Evolutionary conservation across 345 rosid species (phyloP), one percentile per base, ranked within the genome.

Genomic region (Moringa oleifera): DNA sequence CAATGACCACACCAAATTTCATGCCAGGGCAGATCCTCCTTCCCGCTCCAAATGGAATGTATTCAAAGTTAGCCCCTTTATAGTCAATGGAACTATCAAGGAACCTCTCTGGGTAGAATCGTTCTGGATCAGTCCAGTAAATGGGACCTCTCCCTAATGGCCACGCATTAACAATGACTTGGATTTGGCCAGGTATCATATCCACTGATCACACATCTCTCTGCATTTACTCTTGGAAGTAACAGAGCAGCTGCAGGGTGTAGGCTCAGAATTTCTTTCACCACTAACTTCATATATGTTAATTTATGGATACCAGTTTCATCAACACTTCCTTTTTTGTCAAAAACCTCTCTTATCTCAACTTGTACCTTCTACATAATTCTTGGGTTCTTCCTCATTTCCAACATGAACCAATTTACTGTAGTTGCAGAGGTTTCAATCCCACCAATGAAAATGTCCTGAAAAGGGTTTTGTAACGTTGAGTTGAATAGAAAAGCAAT

Each of bases 21-120:
- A 77, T 67, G 21, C 78, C 78, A 0, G 78, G 78, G 23, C 81
- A 77, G 0, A 64, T 60, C 65, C 81, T 66, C 36, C 78, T 64
- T 12, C 75, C 75, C 0, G 73, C 65, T 0, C 78, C 76, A 46
- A 77, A 73, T 0, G 78, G 81, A 2, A 66, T 64, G 13, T 41
- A 1, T 25, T 69, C 58, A 22, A 66, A 77, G 51, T 49, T 2
- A 0, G 56, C 59, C 31, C 77, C 75, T 57, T 28, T 77, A 36
- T 16, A 77, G 49, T 74, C 72, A 7, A 71, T 18, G 0, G 57
- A 18, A n/a, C 25, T 54, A 21, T 71, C 36, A 1, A 59, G 22
- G 31, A 71, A 74, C 37, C 82, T 74, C 61, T 74, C 76, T 0
- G 74, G 76, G 21, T 49, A 21, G 15, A 78, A 78, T 0, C 0